Evolutionary conservation across 352 stramenopile genomes (phyloP).

Genomic region (Phytophthora pini): DNA sequence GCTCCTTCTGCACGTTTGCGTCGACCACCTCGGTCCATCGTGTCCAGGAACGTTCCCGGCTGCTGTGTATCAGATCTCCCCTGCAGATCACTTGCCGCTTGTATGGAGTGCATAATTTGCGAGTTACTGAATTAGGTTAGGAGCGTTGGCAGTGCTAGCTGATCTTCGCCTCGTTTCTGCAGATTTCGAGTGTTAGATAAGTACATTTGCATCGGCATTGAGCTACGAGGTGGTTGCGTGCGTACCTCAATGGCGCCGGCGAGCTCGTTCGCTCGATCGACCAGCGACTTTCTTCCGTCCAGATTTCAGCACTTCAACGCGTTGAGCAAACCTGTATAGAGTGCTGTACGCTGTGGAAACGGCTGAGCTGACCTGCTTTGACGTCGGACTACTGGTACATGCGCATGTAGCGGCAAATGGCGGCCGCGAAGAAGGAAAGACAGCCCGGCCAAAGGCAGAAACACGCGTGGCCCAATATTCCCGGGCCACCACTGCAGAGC

Average conservation of each 20-base stretch:
- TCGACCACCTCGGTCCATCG: constrained; percentile 19
- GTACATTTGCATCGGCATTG: not conserved
- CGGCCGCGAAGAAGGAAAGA: not conserved
- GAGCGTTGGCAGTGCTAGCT: not conserved
- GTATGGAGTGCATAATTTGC: constrained; percentile 23
- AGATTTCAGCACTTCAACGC: constrained; percentile 17
- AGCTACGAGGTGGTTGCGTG: constrained; percentile 17
- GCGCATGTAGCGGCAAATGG: constrained; percentile 3
- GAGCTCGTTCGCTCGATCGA: constrained; percentile 7
- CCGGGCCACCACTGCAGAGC: not conserved
- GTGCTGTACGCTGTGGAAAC: constrained; percentile 12
- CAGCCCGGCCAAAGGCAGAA: constrained; percentile 12
- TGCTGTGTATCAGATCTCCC: constrained; percentile 29
- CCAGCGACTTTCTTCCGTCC: constrained; percentile 20
- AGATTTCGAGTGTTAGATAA: not conserved
- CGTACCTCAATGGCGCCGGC: constrained; percentile 2
- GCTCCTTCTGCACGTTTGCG: constrained; percentile 16
- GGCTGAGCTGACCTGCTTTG: constrained; percentile 2
- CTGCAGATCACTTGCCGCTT: constrained; percentile 2
- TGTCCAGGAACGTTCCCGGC: constrained; percentile 31
- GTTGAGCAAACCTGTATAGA: constrained; percentile 1
- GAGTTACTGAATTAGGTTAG: constrained; percentile 27
- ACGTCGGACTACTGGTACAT: not conserved
- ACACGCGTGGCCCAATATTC: constrained; percentile 19
- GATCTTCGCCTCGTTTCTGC: constrained; percentile 1